Conservation (phyloP, 441 rosid genomes). For the Capsella rubella region DNA sequence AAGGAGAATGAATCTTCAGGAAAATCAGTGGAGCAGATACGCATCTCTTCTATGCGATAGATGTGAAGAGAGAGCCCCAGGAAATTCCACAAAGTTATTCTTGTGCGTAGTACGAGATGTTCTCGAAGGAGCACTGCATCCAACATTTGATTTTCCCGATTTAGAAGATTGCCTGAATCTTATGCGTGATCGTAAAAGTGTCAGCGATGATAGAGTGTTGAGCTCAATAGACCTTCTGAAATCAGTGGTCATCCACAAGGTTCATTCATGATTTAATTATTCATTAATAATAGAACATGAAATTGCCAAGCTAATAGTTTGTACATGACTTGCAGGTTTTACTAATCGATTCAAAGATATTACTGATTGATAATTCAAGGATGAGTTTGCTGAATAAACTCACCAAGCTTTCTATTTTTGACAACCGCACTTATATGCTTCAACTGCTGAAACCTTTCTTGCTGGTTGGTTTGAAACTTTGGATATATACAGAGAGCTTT, state of each 20-base stretch:
- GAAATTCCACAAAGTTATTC: background rate
- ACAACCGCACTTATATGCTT: constrained; percentile 11
- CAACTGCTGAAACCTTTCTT: constrained; percentile 3
- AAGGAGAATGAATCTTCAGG: constrained; percentile 19
- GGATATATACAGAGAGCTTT: background rate
- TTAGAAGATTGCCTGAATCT: background rate
- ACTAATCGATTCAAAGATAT: constrained; percentile 6
- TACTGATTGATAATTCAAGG: constrained; percentile 15
- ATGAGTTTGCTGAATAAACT: background rate
- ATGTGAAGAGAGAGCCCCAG: background rate
- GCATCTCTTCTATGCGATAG: constrained; percentile 34
- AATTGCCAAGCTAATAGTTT: background rate
- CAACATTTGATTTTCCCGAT: background rate
- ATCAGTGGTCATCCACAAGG: background rate
- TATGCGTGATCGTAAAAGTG: background rate
- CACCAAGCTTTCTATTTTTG: background rate
- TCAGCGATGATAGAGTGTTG: background rate
- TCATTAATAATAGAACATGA: background rate
- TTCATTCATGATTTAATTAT: background rate
- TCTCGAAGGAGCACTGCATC: background rate
- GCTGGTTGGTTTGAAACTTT: constrained; percentile 14
- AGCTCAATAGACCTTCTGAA: background rate
- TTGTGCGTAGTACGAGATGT: background rate
- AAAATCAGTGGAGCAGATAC: constrained; percentile 27
- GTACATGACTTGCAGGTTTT: constrained; percentile 8